Evolutionary conservation across 805 yeast species (phyloP).

Genomic region (Kuraishia floccosa): DNA sequence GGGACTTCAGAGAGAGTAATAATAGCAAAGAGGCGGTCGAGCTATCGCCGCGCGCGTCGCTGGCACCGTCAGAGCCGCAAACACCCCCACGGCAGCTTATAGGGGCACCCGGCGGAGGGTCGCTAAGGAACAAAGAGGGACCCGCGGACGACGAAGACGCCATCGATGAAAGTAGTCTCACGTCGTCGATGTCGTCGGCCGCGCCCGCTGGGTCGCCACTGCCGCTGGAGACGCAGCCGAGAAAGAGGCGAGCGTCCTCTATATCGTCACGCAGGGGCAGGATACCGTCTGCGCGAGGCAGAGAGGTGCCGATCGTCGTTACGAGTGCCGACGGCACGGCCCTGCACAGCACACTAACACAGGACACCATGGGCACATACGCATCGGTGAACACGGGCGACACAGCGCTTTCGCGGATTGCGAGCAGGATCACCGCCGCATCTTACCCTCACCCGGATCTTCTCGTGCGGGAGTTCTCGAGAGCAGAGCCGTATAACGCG

Average conservation of each 20-base stretch:
- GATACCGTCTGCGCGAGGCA: conserved; percentile 1
- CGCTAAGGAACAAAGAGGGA: too few relatives aligned
- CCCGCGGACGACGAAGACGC: too few relatives aligned
- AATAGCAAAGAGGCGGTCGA: conserved; percentile 4
- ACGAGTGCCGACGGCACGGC: too few relatives aligned
- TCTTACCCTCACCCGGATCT: conserved; percentile 6
- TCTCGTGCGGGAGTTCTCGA: conserved; percentile 21
- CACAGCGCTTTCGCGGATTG: not conserved
- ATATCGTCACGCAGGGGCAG: not conserved
- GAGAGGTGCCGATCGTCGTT: not conserved
- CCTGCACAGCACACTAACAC: too few relatives aligned
- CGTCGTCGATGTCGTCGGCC: conserved; percentile 5
- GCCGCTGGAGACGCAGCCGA: not conserved
- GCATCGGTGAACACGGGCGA: not conserved
- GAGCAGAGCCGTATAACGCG: conserved; percentile 19
- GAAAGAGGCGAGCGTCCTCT: too few relatives aligned
- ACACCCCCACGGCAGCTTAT: too few relatives aligned
- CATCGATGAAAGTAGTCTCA: too few relatives aligned
- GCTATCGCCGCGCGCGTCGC: not conserved
- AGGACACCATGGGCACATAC: not conserved
- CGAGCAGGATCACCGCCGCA: not conserved
- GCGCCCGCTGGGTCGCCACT: not conserved
- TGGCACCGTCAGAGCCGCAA: not conserved
- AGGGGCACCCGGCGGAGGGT: too few relatives aligned
- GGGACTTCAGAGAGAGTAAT: conserved; percentile 30